Evolutionary conservation across 768 basidiomycete genomes (phyloP), one percentile per base, ranked within the genome.

Genomic region (Nevesoporus exiguus): DNA sequence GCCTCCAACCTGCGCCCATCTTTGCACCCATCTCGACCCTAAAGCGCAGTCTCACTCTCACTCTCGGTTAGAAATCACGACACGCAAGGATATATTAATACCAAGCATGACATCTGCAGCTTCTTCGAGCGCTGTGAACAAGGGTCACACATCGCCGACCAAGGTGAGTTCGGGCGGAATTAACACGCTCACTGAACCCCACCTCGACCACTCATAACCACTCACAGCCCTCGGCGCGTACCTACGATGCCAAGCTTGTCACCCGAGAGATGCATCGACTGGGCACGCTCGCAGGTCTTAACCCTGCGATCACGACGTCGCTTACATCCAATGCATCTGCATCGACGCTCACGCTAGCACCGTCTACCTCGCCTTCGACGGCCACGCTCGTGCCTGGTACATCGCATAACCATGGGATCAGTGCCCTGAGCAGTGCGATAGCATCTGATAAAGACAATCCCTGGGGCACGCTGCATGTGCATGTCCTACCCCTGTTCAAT

Each of bases 401-500:
- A 72, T 69, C 79, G 2, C 76, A 62, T 45, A 56, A 46, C 49
- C 65, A 61, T 43, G 62, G 60, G 11, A 58, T 69, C 27, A 63
- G 53, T 27, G 19, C 63, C 24, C 13, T 66, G 30, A 46, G 59
- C 44, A 31, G 59, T 46, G 29, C 55, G 17, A 49, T 76, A 1
- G 71, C 73, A 11, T 69, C 76, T 1, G 74, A 77, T 3, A 72
- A 77, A 10, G 90, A 91, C 42, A 76, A 74, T 61, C 89, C 93
- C 11, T 96, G 93, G 93, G 82, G 83, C 46, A 75, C 83, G 22
- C 72, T 98, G 21, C 90, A 94, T 69, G 84, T 95, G 30, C 85
- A 92, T 66, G 87, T 97, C 31, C 74, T 98, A 3, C 94, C 94
- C 1, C 71, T 96, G 5, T 98, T 98, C 76, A 95, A 95, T 48